phyloP scores from a whole-genome alignment of 2,329 filamentous ascomycete species.

The Microdochium bolleyi region DNA sequence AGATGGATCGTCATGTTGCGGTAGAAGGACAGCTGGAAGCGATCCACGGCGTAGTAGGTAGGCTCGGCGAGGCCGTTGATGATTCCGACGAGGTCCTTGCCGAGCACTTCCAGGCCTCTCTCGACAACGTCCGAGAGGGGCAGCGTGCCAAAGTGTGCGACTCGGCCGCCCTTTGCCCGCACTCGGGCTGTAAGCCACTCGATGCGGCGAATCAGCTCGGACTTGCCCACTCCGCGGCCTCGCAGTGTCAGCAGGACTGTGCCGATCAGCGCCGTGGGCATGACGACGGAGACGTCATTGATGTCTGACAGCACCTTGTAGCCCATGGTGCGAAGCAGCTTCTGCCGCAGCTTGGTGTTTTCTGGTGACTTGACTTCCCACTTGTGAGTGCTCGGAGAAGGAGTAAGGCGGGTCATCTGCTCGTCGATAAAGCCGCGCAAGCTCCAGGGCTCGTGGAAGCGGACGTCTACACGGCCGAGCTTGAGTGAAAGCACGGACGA shows the following conservation, averaged over 20 bases:
- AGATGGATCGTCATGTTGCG: constrained; percentile 99
- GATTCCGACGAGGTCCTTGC: constrained; percentile 77
- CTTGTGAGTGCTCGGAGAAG: constrained; percentile 37
- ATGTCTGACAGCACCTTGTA: constrained; percentile 93
- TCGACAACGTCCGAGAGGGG: constrained; percentile 78
- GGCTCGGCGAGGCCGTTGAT: constrained; percentile 77
- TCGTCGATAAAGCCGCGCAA: constrained; percentile 72
- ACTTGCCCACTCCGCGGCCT: constrained; percentile 82
- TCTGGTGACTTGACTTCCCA: constrained; percentile 38
- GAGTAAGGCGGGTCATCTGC: constrained; percentile 55
- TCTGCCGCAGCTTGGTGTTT: constrained; percentile 51
- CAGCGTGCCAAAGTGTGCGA: constrained; percentile 83
- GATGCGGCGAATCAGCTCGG: constrained; percentile 76
- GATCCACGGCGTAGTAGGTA: constrained; percentile 90
- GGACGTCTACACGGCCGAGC: constrained; percentile 85
- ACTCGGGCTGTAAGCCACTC: constrained; percentile 85
- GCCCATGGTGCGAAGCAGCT: constrained; percentile 76
- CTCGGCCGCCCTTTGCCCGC: constrained; percentile 76
- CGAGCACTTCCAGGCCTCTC: constrained; percentile 83
- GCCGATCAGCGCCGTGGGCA: constrained; percentile 94
- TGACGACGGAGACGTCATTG: constrained; percentile 92
- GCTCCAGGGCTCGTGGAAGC: constrained; percentile 96
- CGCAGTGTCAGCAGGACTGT: constrained; percentile 87
- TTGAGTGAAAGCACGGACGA: constrained; percentile 85
- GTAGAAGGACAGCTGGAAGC: constrained; percentile 97